A percentile compares a stretch with the other conserved stretches of the same genome.
These are phyloP conservation scores for Lachancea nothofagi DNA, from an alignment of 805 yeast genomes.

Conservation along the genomic window DNA sequence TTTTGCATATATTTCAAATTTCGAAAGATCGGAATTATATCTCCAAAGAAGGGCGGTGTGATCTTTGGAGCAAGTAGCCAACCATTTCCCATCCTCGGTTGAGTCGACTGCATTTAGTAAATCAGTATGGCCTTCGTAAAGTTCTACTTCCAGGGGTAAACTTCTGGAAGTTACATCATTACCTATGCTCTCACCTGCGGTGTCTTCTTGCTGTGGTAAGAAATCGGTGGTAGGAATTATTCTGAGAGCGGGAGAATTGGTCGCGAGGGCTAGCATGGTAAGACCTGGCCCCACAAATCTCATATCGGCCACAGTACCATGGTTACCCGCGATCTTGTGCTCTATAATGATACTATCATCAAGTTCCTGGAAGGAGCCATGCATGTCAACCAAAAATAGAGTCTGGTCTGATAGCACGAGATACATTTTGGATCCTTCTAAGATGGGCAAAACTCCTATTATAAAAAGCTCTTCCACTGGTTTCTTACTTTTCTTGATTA, in stretches of 20 bases:
- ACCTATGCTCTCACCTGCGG: background rate
- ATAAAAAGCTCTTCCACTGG: conserved; percentile 74
- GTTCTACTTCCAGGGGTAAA: conserved; percentile 49
- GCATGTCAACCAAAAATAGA: conserved; percentile 44
- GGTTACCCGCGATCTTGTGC: conserved; percentile 79
- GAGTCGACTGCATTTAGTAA: conserved; percentile 75
- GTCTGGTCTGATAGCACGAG: conserved; percentile 83
- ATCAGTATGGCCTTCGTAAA: conserved; percentile 80
- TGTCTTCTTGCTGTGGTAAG: background rate
- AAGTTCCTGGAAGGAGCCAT: conserved; percentile 29
- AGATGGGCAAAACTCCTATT: conserved; percentile 47
- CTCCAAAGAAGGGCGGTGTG: conserved; percentile 80
- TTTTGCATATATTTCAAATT: conserved; percentile 46
- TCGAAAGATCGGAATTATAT: conserved; percentile 41
- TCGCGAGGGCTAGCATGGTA: conserved; percentile 71
- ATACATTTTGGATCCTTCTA: conserved; percentile 35
- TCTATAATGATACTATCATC: conserved; percentile 37
- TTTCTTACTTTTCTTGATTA: conserved; percentile 37
- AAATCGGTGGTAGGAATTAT: conserved; percentile 42
- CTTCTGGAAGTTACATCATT: conserved; percentile 7
- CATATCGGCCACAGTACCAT: conserved; percentile 91
- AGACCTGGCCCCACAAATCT: conserved; percentile 62
- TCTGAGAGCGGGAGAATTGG: conserved; percentile 86
- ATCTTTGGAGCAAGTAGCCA: conserved; percentile 90
- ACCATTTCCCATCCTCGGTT: conserved; percentile 78